Evolutionary conservation across 129 eudicot genomes (phyloP).

Genomic region (Pseudognaphalium luteoalbum): DNA sequence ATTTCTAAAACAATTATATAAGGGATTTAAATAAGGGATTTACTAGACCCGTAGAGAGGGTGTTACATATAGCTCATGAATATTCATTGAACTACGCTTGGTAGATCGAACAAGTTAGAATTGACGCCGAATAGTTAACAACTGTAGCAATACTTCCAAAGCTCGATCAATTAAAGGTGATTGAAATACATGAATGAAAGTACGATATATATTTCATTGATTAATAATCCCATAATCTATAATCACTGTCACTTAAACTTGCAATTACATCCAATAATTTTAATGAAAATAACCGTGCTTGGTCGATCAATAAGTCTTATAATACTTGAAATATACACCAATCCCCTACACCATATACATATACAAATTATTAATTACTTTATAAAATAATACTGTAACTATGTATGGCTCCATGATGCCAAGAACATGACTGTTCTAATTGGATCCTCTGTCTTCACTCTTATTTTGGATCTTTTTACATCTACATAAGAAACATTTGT

Average conservation of each 20-base stretch:
- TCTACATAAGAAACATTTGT: slow-evolving; percentile 18
- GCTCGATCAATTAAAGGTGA: too few species aligned
- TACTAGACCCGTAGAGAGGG: too few species aligned
- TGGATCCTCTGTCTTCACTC: slow-evolving; percentile 53
- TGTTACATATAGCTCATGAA: too few species aligned
- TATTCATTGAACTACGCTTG: too few species aligned
- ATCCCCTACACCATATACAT: neutral
- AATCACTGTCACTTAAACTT: neutral
- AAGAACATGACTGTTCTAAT: slow-evolving; percentile 74
- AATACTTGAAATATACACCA: neutral
- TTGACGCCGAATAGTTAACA: too few species aligned
- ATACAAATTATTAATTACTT: neutral
- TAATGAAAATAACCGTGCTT: slow-evolving; percentile 22
- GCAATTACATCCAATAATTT: neutral
- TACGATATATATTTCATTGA: neutral
- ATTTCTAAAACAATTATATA: too few species aligned
- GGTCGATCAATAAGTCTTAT: slow-evolving; percentile 13
- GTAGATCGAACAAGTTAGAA: too few species aligned
- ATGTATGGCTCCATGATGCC: slow-evolving; percentile 83
- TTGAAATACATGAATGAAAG: too few species aligned
- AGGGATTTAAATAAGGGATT: too few species aligned
- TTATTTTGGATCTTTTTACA: slow-evolving; percentile 36
- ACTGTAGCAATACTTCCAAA: too few species aligned
- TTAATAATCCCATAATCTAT: slow-evolving; percentile 4
- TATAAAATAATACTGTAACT: neutral